Evolutionary conservation across 768 basidiomycete species (phyloP).

Genomic region (Panaeolus papilionaceus): DNA sequence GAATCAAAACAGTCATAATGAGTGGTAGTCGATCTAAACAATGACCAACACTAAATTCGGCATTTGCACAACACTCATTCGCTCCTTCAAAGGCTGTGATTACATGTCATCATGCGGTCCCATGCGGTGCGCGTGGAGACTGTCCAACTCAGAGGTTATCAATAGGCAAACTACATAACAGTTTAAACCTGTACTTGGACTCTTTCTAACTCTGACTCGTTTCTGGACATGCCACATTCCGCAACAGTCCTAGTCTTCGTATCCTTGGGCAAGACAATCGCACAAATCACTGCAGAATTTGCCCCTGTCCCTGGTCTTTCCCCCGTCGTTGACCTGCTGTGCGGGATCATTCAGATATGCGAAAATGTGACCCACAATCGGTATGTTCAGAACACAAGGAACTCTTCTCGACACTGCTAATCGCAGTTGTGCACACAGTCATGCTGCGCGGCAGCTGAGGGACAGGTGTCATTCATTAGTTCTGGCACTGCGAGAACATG

Average conservation of each 20-base stretch:
- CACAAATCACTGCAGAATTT: constrained; percentile 54
- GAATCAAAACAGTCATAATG: no score
- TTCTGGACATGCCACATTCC: background rate
- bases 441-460: constrained; percentile 49
- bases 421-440: constrained; percentile 33
- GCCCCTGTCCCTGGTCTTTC: constrained; percentile 54
- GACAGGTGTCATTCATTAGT: constrained; percentile 53
- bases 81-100: constrained; percentile 7
- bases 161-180: background rate
- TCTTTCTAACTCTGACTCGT: constrained; percentile 4
- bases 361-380: constrained; percentile 55
- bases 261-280: constrained; percentile 42
- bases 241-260: constrained; percentile 21
- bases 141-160: background rate
- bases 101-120: constrained; percentile 8
- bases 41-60: constrained; percentile 13
- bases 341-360: constrained; percentile 51
- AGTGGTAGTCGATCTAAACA: constrained; percentile 27
- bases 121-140: background rate
- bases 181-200: background rate
- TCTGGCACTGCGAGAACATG: constrained; percentile 42
- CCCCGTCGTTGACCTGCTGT: constrained; percentile 47
- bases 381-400: constrained; percentile 33
- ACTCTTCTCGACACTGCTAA: constrained; percentile 10
- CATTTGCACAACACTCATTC: constrained; percentile 17